Evolutionary conservation across 495 filamentous ascomycete species (phyloP).

Genomic region (Recurvomyces mirabilis): DNA sequence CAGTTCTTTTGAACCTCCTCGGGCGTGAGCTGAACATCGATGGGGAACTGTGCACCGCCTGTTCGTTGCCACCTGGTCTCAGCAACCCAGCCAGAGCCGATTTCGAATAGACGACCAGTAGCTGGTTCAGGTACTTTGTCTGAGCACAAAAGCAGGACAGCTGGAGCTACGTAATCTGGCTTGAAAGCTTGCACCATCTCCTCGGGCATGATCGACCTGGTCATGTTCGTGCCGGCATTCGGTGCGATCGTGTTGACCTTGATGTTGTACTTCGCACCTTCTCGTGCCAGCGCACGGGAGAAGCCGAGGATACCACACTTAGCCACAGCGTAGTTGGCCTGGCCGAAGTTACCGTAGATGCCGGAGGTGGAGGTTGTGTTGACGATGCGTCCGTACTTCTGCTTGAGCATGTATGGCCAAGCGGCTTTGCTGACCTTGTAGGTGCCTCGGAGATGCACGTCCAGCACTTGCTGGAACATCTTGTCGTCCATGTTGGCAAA

Average conservation of each 20-base stretch:
- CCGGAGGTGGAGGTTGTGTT: conserved; percentile 95
- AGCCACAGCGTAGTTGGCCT: conserved; percentile 94
- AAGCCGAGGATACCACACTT: conserved; percentile 94
- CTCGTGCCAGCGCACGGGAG: conserved; percentile 81
- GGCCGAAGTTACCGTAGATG: conserved; percentile 98
- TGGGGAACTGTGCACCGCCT: conserved; percentile 84
- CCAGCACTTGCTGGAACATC: conserved; percentile 84
- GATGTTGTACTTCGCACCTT: conserved; percentile 97
- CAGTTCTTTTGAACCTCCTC: conserved; percentile 72
- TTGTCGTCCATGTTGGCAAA: conserved; percentile 96
- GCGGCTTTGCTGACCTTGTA: conserved; percentile 97
- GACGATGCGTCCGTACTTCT: conserved; percentile 94
- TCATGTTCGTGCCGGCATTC: conserved; percentile 95
- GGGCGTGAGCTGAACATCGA: conserved; percentile 76
- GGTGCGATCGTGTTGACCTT: conserved; percentile 96
- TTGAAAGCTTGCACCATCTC: conserved; percentile 99
- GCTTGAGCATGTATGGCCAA: conserved; percentile 96
- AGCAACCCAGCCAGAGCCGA: conserved; percentile 88
- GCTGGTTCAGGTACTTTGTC: conserved; percentile 75
- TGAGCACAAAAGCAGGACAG: conserved; percentile 79
- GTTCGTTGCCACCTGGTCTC: conserved; percentile 90
- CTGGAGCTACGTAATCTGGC: conserved; percentile 92
- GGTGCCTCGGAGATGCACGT: conserved; percentile 87
- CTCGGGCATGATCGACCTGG: conserved; percentile 85
- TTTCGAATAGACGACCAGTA: conserved; percentile 89